Conservation (phyloP, 805 yeast species). For the Sungouiozyma intestinalis region DNA sequence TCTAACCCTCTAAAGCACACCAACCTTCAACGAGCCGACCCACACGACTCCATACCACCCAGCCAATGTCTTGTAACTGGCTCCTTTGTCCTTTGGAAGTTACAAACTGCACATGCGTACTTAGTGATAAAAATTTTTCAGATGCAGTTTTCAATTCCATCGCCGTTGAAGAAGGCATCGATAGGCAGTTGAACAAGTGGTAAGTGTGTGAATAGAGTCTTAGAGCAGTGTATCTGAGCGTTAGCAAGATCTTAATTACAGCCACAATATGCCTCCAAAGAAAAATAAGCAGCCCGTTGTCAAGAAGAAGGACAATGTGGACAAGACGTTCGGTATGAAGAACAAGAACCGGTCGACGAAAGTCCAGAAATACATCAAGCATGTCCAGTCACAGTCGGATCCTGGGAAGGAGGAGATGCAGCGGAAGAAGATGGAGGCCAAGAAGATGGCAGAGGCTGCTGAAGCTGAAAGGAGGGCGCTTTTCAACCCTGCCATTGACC, state of each 20-base stretch:
- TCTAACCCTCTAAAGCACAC: too few relatives aligned
- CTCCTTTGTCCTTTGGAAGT: too few relatives aligned
- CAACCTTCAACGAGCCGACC: too few relatives aligned
- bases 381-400: constrained; percentile 53
- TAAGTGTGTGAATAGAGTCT: neutral
- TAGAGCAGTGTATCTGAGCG: neutral
- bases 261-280: constrained; percentile 67
- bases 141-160: neutral
- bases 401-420: constrained; percentile 69
- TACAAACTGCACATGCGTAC: too few relatives aligned
- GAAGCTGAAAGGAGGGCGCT: constrained; percentile 77
- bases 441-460: constrained; percentile 85
- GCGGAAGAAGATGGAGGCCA: constrained; percentile 60
- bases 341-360: constrained; percentile 91
- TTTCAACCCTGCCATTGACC: constrained; percentile 57
- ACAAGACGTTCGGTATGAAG: constrained; percentile 91
- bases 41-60: neutral
- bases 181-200: neutral
- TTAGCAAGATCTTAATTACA: too few relatives aligned
- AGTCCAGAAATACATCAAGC: constrained; percentile 65
- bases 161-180: too few relatives aligned
- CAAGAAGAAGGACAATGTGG: constrained; percentile 62
- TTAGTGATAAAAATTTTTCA: neutral
- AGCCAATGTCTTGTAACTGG: neutral
- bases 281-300: constrained; percentile 42